Percentiles rank a stretch among this genome's conserved stretches.
Evolutionary conservation across 2,329 filamentous ascomycete species (phyloP).

Genomic region (Phialocephala subalpina): DNA sequence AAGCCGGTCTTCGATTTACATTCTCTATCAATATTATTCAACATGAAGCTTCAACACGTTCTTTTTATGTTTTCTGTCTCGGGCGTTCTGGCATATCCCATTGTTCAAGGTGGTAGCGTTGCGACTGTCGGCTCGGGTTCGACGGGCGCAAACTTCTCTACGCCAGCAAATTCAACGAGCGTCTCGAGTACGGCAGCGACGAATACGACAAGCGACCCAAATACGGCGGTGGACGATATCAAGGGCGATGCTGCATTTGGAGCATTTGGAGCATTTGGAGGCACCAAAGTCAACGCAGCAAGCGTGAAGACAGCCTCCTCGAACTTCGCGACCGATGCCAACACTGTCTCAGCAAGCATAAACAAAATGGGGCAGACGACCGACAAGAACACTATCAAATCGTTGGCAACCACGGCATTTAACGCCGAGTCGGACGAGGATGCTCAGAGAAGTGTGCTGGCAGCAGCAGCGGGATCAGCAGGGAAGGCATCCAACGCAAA

Average conservation of each 20-base stretch:
- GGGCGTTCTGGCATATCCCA: slow-evolving; percentile 20
- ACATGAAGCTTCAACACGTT: slow-evolving; percentile 31
- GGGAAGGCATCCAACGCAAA: slow-evolving; percentile 34
- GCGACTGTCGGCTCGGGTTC: background rate
- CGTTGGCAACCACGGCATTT: slow-evolving; percentile 34
- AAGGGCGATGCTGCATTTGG: slow-evolving; percentile 10
- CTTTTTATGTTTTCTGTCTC: slow-evolving; percentile 27
- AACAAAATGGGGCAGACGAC: slow-evolving; percentile 32
- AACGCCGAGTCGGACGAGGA: slow-evolving; percentile 39
- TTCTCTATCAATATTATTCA: slow-evolving; percentile 23
- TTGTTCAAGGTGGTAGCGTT: slow-evolving; percentile 9
- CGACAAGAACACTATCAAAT: slow-evolving; percentile 27
- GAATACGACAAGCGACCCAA: background rate
- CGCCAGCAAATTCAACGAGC: background rate
- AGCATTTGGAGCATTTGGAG: slow-evolving; percentile 7
- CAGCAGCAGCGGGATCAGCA: slow-evolving; percentile 33
- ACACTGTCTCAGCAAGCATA: slow-evolving; percentile 36
- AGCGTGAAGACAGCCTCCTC: slow-evolving; percentile 31
- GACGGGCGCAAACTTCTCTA: background rate
- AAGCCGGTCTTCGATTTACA: background rate
- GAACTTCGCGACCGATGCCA: slow-evolving; percentile 38
- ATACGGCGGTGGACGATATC: slow-evolving; percentile 1
- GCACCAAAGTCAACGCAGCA: slow-evolving; percentile 13
- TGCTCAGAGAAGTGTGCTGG: slow-evolving; percentile 33
- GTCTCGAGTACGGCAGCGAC: background rate